Conservation (phyloP, 208 protist genomes). For the Acanthamoeba lenticulata region DNA sequence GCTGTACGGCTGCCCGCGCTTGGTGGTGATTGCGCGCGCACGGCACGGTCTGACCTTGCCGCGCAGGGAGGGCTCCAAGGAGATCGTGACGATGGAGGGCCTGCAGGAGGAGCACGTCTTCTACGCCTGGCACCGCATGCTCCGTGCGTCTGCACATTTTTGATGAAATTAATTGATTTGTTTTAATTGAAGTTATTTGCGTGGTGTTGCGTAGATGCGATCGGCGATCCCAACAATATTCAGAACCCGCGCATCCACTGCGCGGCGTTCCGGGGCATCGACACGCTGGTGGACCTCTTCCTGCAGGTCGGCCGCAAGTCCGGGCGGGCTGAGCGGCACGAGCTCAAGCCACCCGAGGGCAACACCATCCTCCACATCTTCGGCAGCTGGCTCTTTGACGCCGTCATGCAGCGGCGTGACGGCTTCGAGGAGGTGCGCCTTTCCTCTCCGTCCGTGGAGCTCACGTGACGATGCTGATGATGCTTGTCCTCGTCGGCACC, state of each 20-base stretch:
- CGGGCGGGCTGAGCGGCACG: neutral
- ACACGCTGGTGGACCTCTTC: slow-evolving; percentile 68
- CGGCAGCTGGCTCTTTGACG: slow-evolving; percentile 76
- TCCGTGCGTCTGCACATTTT: slow-evolving; percentile 35
- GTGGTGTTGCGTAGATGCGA: neutral
- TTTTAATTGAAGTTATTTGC: neutral
- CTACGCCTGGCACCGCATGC: slow-evolving; percentile 76
- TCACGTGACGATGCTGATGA: no score
- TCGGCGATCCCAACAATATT: slow-evolving; percentile 71
- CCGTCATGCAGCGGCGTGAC: slow-evolving; percentile 6
- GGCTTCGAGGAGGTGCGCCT: slow-evolving; percentile 42
- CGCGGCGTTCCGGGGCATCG: slow-evolving; percentile 69
- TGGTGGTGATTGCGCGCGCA: neutral
- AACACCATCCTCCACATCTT: slow-evolving; percentile 76
- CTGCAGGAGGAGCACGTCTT: slow-evolving; percentile 72
- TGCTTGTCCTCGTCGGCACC: neutral
- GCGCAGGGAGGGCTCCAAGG: neutral
- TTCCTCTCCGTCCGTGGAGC: neutral
- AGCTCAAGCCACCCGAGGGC: slow-evolving; percentile 39
- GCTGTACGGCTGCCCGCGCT: neutral
- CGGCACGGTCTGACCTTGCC: neutral
- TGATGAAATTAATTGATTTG: neutral
- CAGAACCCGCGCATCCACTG: slow-evolving; percentile 65
- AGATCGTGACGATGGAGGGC: neutral
- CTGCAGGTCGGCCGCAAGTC: slow-evolving; percentile 24